A percentile compares a stretch with the other conserved stretches of the same genome.
Evolutionary conservation across 148 eudicot species (phyloP).

Genomic region (Mesembryanthemum crystallinum): DNA sequence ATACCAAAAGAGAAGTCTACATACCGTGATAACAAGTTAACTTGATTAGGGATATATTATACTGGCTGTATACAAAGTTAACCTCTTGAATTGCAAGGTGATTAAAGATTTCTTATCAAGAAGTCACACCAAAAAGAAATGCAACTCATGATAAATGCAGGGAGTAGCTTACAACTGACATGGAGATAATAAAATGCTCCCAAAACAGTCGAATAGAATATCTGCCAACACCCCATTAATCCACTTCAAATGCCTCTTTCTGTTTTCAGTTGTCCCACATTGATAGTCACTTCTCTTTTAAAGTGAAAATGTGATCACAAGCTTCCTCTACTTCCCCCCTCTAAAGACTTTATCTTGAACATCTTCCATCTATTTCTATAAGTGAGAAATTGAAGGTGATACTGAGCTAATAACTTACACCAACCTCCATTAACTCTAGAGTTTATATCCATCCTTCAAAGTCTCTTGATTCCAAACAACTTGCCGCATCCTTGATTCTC

Average conservation of each 20-base stretch:
- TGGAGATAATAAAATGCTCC: neutral
- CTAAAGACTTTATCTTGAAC: neutral
- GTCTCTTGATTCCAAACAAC: neutral
- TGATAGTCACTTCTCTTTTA: neutral
- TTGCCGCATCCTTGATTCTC: neutral
- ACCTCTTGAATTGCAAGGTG: neutral
- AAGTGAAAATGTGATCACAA: too few relatives aligned
- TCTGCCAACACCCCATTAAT: neutral
- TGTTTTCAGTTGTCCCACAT: neutral
- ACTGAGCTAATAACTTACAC: too few relatives aligned
- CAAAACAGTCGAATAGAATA: neutral
- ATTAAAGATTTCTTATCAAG: neutral
- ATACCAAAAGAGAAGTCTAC: too few relatives aligned
- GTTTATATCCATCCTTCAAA: too few relatives aligned
- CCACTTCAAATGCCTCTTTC: neutral
- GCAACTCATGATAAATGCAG: neutral
- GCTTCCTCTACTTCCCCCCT: neutral
- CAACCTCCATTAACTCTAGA: too few relatives aligned
- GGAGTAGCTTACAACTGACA: neutral
- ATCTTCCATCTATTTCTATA: neutral
- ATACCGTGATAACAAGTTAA: too few relatives aligned
- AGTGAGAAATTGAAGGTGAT: too few relatives aligned
- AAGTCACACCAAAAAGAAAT: neutral
- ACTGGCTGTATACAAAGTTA: neutral
- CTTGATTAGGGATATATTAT: neutral